Evolutionary conservation across 805 yeast species (phyloP).

Genomic region (Maudiozyma barnettii): DNA sequence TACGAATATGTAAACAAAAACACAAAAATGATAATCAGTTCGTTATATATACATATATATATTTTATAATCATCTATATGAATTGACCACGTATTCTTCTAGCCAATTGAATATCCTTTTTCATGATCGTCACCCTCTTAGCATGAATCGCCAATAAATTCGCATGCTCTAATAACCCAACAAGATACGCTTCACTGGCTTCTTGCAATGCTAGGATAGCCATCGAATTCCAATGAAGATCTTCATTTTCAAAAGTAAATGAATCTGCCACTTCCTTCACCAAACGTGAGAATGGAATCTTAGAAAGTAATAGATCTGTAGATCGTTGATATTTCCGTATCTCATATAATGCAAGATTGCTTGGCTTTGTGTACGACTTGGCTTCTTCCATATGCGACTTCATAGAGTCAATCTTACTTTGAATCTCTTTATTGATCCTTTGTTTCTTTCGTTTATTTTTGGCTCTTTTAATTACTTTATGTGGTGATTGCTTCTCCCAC

Average conservation of each 20-base stretch:
- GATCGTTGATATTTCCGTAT: slow-evolving; percentile 58
- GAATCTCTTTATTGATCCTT: slow-evolving; percentile 1
- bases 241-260: slow-evolving; percentile 39
- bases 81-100: slow-evolving; percentile 60
- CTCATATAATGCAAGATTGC: slow-evolving; percentile 57
- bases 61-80: slow-evolving; percentile 8
- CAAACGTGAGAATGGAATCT: slow-evolving; percentile 68
- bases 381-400: slow-evolving; percentile 1
- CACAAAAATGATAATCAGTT: neutral
- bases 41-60: neutral
- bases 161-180: slow-evolving; percentile 67
- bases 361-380: slow-evolving; percentile 48
- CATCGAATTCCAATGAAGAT: slow-evolving; percentile 68
- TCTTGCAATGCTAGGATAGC: slow-evolving; percentile 74
- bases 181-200: slow-evolving; percentile 69
- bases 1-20: neutral
- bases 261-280: slow-evolving; percentile 64
- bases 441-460: neutral
- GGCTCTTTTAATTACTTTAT: neutral
- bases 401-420: slow-evolving; percentile 1
- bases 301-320: slow-evolving; percentile 57
- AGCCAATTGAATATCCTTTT: slow-evolving; percentile 71
- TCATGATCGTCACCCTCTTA: slow-evolving; percentile 77
- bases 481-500: neutral
- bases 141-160: slow-evolving; percentile 72